Percentiles rank a stretch among this genome's conserved stretches.
These are phyloP conservation scores for Fusarium lateritium DNA, from an alignment of 2,329 filamentous ascomycete species.

Conservation along the genomic window DNA sequence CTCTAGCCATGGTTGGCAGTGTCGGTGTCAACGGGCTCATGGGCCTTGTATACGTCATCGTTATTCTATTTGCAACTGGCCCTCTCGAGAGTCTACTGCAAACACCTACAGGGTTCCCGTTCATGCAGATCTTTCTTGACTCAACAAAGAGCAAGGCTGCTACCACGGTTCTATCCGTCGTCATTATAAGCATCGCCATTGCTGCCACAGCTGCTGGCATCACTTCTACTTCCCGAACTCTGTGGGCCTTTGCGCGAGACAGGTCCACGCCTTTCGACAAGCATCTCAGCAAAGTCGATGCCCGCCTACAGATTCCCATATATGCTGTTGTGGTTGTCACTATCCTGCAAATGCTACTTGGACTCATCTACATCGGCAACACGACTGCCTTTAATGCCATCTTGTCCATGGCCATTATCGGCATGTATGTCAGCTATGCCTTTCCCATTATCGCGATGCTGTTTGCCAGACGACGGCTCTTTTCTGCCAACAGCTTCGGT, in stretches of 20 bases:
- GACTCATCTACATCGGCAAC: constrained; percentile 60
- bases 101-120: constrained; percentile 60
- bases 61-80: constrained; percentile 61
- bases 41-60: constrained; percentile 59
- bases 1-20: constrained; percentile 54
- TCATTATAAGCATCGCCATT: constrained; percentile 48
- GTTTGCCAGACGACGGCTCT: constrained; percentile 52
- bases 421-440: constrained; percentile 61
- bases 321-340: constrained; percentile 47
- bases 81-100: constrained; percentile 55
- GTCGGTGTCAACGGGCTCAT: constrained; percentile 61
- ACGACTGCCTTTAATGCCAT: constrained; percentile 59
- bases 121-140: constrained; percentile 59
- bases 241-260: constrained; percentile 59
- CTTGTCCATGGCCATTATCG: constrained; percentile 59
- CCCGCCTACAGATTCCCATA: constrained; percentile 53
- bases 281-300: constrained; percentile 55
- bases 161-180: constrained; percentile 51
- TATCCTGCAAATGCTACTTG: constrained; percentile 50
- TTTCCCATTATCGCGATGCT: constrained; percentile 57
- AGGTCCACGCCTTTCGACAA: constrained; percentile 54
- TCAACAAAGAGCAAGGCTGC: constrained; percentile 46
- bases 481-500: constrained; percentile 37
- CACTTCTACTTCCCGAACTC: constrained; percentile 55
- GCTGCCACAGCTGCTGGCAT: constrained; percentile 53